Conservation (phyloP, 805 yeast species). For the Cephaloascus albidus region DNA sequence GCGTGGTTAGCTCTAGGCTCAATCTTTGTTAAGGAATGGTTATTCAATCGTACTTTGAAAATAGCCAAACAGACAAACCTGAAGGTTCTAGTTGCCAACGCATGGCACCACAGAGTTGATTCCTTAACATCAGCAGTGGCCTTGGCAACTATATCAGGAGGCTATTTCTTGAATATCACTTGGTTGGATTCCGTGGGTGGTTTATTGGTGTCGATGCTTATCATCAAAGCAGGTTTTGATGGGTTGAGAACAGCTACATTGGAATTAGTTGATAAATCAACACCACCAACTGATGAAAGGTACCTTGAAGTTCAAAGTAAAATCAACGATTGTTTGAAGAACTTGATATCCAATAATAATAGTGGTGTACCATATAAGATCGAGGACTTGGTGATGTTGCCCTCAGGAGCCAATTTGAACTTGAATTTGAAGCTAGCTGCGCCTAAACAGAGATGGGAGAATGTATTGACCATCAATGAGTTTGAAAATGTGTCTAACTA, state of each 20-base stretch:
- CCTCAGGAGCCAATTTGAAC: conserved; percentile 52
- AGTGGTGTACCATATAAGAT: conserved; percentile 22
- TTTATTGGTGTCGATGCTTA: conserved; percentile 68
- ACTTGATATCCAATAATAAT: conserved; percentile 13
- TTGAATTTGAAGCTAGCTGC: conserved; percentile 20
- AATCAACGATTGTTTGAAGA: conserved; percentile 20
- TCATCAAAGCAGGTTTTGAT: conserved; percentile 75
- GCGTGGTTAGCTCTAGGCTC: conserved; percentile 95
- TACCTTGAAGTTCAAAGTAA: conserved; percentile 32
- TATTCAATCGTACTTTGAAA: conserved; percentile 72
- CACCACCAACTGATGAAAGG: conserved; percentile 39
- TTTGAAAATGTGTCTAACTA: conserved; percentile 30
- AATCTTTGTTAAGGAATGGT: conserved; percentile 79
- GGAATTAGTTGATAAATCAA: conserved; percentile 73
- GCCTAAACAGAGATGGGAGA: conserved; percentile 37
- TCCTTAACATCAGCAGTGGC: conserved; percentile 90
- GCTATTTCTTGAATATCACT: conserved; percentile 64
- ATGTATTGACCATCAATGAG: conserved; percentile 27
- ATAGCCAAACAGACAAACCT: conserved; percentile 75
- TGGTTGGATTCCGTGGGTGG: conserved; percentile 96
- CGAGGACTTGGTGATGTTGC: conserved; percentile 34
- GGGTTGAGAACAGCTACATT: conserved; percentile 62
- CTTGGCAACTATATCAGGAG: conserved; percentile 76
- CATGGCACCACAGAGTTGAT: conserved; percentile 98
- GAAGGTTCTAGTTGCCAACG: conserved; percentile 88